Base-by-base conservation (phyloP, 73 alveolate genomes). In the Symbiodinium natans region DNA sequence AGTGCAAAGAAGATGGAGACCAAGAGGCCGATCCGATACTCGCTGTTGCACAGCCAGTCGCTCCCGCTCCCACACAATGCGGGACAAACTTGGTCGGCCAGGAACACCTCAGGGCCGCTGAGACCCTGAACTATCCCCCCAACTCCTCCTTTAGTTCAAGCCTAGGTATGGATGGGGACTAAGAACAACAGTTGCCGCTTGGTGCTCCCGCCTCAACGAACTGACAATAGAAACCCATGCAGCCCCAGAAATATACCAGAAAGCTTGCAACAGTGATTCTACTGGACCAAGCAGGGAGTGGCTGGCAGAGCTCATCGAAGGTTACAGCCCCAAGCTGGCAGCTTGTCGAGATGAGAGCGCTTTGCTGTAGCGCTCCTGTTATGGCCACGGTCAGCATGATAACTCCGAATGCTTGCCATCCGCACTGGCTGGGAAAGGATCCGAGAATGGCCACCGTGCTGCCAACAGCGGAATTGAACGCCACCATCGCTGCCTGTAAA, bases 291-390 rank as follows among this genome's bases (percentile, higher is more conserved):
- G 1, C 31, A 11, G 77, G 77, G 31, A 63, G 77, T 11, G 77
- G 77, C 34, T 63, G 77, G 77, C 77, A 63, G 34, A 63, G 77
- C 77, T 63, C 77, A 23, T 63, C 77, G 77, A 63, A 63, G 77
- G 77, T 63, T 23, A 31, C 77, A 34, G 77, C 77, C 25, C 77
- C 77, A 63, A 63, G 77, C 31, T 63, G 77, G 77, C 77, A 63
- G 77, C 77, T 63, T 27, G 77, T 63, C 31, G 77, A 63, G 39
- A 63, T 63, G 9, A 63, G 31, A 7, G 77, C 77, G 13, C 77
- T 63, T 63, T 63, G 77, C 77, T 63, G 77, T 15, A 27, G 34
- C 31, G 25, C 25, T 27, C 36, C 77, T 27, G 77, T 63, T 7
- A 23, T 27, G 77, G 77, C 31, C 31, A 63, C 77, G 13, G 36